A percentile compares a stretch with the other conserved stretches of the same genome.
phyloP scores from a whole-genome alignment of 208 protist genomes.

The Giardia duodenalis region DNA sequence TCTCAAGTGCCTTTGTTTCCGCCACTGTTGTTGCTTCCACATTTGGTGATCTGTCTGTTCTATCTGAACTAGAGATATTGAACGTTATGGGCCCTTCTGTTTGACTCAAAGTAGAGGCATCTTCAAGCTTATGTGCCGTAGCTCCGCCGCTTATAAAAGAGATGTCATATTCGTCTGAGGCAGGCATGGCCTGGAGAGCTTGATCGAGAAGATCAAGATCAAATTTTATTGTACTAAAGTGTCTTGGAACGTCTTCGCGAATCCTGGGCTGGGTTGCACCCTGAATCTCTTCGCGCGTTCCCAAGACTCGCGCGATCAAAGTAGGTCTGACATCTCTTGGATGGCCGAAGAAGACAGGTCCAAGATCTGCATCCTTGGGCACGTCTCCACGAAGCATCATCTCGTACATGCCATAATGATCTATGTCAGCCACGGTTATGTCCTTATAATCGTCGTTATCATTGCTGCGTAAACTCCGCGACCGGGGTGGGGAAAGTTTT shows the following conservation, averaged over 20 bases:
- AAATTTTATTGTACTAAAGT: not conserved
- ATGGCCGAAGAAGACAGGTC: not conserved
- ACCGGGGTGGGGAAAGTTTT: not conserved
- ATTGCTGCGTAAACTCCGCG: not conserved
- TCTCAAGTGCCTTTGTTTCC: not conserved
- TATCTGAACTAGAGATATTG: not conserved
- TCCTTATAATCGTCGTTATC: not conserved
- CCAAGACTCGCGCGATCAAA: not conserved
- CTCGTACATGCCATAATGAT: not conserved
- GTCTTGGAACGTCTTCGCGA: not conserved
- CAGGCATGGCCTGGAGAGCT: not conserved
- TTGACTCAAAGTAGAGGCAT: no score
- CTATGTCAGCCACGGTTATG: not conserved
- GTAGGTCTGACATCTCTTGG: not conserved
- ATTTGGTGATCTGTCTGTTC: not conserved
- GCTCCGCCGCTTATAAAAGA: not conserved
- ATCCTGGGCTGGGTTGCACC: not conserved
- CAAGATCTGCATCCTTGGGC: not conserved
- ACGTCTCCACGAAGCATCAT: not conserved
- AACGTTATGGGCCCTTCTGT: no score
- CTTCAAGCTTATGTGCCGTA: not conserved
- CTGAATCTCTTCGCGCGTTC: not conserved
- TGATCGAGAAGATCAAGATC: not conserved
- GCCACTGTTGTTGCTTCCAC: not conserved
- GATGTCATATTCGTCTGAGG: not conserved